Base-by-base conservation (phyloP, 305 asterid genomes). In the Fraxinus angustifolia region DNA sequence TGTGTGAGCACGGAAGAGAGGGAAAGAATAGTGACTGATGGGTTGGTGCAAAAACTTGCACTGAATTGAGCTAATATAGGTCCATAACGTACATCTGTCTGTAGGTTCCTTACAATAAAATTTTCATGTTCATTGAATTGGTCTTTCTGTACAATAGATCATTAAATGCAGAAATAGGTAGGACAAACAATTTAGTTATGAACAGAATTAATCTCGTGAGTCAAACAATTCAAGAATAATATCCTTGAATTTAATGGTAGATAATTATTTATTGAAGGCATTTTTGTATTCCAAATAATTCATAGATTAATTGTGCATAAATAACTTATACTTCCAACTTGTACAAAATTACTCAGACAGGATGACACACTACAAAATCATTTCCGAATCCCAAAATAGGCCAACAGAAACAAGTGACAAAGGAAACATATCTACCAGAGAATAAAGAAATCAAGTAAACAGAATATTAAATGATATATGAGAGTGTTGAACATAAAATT, bases 391-490 rank as follows among this genome's bases (percentile, higher is more conserved):
- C 88, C 75, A 82, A 81, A 83, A 85, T 85, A 83, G 81, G 83
- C 30, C 19, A 79, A 82, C 82, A 87, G 21, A 83, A 83, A 82
- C 34, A 79, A 83, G 30, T 65, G 72, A 62, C 71, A 81, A 77
- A 78, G 78, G 58, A 85, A 76, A 80, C 74, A 84, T 48, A 80
- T 78, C 73, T 58, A 38, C 28, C 70, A 80, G 26, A 31, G 31
- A 83, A 16, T 53, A 19, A 16, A 67, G 80, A 85, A 86, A 35
- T 73, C 76, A 76, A 86, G 38, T 65, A 83, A 81, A 82, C 83
- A 86, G 84, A 80, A 85, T 48, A 86, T 80, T 87, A 88, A 76
- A 87, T 87, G 87, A 87, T 91, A 84, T 81, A 12, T 48, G 89
- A 85, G 89, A 90, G 91, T 60, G 12, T 60, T 60, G 73, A 23